These are phyloP conservation scores for Penicillium concentricum DNA, from an alignment of 2,329 filamentous ascomycete species.

Conservation along the genomic window DNA sequence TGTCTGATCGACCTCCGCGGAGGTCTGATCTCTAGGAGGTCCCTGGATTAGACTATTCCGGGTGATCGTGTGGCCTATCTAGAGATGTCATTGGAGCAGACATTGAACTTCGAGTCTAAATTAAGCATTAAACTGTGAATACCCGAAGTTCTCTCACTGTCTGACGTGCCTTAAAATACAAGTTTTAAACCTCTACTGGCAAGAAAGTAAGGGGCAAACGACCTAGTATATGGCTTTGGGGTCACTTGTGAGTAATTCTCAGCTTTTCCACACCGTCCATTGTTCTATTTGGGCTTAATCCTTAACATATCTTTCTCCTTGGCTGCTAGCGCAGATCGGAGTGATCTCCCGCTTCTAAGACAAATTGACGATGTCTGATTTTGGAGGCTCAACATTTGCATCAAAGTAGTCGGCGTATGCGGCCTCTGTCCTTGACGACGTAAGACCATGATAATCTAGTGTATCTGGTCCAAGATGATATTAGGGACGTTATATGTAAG, in stretches of 20 bases:
- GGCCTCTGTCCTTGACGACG: not conserved
- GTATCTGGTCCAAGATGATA: not conserved
- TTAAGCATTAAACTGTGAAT: not conserved
- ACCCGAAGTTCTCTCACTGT: not conserved
- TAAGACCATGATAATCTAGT: too few species aligned
- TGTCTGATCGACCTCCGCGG: not conserved
- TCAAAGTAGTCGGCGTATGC: not conserved
- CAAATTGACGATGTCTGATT: not conserved
- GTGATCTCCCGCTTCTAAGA: constrained; percentile 6
- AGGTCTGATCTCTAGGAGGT: not conserved
- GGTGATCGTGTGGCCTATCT: not conserved
- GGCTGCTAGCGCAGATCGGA: constrained; percentile 2
- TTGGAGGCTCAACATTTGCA: not conserved
- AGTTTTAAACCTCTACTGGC: not conserved
- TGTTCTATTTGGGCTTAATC: not conserved
- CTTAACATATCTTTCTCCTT: not conserved
- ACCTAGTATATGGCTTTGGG: not conserved
- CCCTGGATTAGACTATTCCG: not conserved
- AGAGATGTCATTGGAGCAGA: not conserved
- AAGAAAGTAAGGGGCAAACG: not conserved
- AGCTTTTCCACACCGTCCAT: not conserved
- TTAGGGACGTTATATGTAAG: not conserved
- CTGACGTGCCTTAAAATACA: not conserved
- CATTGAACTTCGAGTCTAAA: not conserved
- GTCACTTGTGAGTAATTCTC: not conserved